Evolutionary conservation across 2,329 filamentous ascomycete species (phyloP), one percentile per base, ranked within the genome.

Genomic region (Aspergillus calidoustus): DNA sequence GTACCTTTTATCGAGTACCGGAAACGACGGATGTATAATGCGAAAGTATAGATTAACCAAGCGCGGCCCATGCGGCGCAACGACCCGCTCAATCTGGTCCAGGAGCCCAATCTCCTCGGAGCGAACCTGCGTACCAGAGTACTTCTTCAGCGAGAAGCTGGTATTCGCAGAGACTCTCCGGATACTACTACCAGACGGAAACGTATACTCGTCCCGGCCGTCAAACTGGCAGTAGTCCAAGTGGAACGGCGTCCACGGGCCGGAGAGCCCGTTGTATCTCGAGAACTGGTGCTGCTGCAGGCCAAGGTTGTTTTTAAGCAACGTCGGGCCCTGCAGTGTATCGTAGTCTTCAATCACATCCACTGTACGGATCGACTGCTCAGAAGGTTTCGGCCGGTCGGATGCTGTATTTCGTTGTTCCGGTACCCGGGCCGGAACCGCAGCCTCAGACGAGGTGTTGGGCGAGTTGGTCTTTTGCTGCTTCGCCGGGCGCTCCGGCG

Each of bases 281-380:
- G 54, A 56, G 19, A 48, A 56, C 17, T 56, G 54, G 15, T 56
- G 43, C 30, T 56, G 43, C 15, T 56, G 43, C 17, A 48, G 23
- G 4, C 38, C 52, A 3, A 54, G 52, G 5, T 56, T 56, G 13
- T 48, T 56, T 28, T 56, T 56, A 3, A 56, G 25, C 28, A 56
- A 23, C 5, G 54, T 48, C 17, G 44, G 54, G 17, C 54, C 43
- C 9, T 48, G 54, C 25, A 56, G 25, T 7, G 54, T 30, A 48
- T 56, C 54, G n/a, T 56, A 56, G 22, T 56, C 54, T 25, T 56
- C 54, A 47, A 56, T 56, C 7, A 43, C 44, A 23, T 56, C 43
- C 7, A 48, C 41, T 8, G 43, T 56, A 3, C 54, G 43, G 9
- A 56, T 56, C 15, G 44, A 38, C 8, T 31, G 54, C 25, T 48